Percentiles rank a stretch among this genome's conserved stretches.
These are phyloP conservation scores for Dryas integrifolia DNA, from an alignment of 331 rosid genomes.

Conservation along the genomic window DNA sequence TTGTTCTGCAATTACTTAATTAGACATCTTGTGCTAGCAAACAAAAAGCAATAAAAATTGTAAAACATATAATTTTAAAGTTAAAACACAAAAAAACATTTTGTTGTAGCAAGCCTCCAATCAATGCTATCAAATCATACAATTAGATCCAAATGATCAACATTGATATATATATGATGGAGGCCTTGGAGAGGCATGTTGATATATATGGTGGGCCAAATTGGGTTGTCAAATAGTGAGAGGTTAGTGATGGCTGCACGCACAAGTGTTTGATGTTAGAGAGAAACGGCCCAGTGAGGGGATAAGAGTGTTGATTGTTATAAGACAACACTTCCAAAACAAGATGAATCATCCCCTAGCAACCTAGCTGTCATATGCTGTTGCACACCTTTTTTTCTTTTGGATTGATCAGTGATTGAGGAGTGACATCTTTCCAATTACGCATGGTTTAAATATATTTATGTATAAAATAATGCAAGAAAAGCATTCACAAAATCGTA, in stretches of 20 bases:
- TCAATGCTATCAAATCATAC: slow-evolving; percentile 1
- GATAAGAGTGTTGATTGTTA: background rate
- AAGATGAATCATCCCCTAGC: too few species aligned
- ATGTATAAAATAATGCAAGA: too few species aligned
- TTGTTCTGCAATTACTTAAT: background rate
- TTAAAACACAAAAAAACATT: background rate
- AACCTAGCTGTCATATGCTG: background rate
- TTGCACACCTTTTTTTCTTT: background rate
- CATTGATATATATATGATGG: background rate
- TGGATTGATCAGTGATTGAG: too few species aligned
- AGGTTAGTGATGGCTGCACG: slow-evolving; percentile 5
- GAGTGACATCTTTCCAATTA: too few species aligned
- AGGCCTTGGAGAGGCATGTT: background rate
- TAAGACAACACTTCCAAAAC: background rate
- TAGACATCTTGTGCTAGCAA: background rate
- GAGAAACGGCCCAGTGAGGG: background rate
- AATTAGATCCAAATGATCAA: background rate
- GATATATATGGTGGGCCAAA: background rate
- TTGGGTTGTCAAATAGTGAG: background rate
- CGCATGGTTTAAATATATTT: too few species aligned
- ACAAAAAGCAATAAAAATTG: background rate
- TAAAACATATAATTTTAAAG: background rate
- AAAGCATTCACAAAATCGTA: too few species aligned
- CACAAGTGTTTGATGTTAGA: slow-evolving; percentile 14
- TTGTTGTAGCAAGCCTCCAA: background rate